Base-by-base conservation (phyloP, 805 yeast genomes). In the Nakazawaea molendinolei region DNA sequence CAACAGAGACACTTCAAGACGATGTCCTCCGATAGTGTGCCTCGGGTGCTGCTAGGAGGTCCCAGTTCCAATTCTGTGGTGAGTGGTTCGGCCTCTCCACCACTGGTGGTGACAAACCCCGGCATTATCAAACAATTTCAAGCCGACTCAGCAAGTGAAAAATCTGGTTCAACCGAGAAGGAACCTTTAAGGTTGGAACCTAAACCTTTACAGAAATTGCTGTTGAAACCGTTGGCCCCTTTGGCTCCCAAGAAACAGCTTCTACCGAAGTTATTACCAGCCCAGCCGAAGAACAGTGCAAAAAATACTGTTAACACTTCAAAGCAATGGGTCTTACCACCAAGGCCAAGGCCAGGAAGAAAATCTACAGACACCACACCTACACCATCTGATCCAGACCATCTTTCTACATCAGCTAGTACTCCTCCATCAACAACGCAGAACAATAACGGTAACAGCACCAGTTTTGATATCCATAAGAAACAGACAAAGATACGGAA, bases 261-360 rank as follows among this genome's bases (percentile, higher is more conserved):
- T 1, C 22, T 33, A 48, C 40, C 44, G 41, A 28, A 52, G 49
- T 7, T 51, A 49, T 5, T 52, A 45, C 25, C 57, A 49, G 33
- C 49, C 27, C 28, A 23, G 16, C 31, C 26, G 19, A 31, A 26
- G 24, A 15, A 17, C 13, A 28, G 16, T 28, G 14, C 5, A 8
- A 34, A 27, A 8, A 51, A 63, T n/a, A 59, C 59, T 23, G 63
- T 54, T 26, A 49, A 54, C 15, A 54, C 58, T 5, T 52, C 58
- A 3, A 58, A 56, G 32, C 55, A 58, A 43, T 73, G 79, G 77
- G 72, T 71, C 5, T 54, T 73, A 25, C 79, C 79, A 3, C 79
- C 79, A 3, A 55, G 79, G 31, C 77, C 79, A 4, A 69, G 67
- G 40, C 72, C 71, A 0, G 70, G 69, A 5, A 35, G 55, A 14